Conservation (phyloP, 495 filamentous ascomycete genomes). For the Trichocladium uniseriatum region DNA sequence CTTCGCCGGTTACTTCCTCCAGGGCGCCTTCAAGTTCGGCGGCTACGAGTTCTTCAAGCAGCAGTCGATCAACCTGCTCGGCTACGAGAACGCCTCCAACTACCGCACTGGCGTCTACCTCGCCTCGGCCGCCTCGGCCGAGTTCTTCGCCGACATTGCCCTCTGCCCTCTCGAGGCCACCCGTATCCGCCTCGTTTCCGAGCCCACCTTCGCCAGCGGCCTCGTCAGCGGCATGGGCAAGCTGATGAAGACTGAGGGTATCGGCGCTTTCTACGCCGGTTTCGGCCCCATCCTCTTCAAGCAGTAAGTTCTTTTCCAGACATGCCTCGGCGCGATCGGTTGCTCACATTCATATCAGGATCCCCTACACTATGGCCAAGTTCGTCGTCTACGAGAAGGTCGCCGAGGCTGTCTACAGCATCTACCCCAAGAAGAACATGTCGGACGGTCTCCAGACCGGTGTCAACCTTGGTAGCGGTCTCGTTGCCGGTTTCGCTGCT, state of each 20-base stretch:
- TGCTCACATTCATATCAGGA: slow-evolving; percentile 43
- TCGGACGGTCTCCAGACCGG: slow-evolving; percentile 68
- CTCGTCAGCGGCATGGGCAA: slow-evolving; percentile 74
- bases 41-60: slow-evolving; percentile 96
- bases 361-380: slow-evolving; percentile 99
- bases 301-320: slow-evolving; percentile 57
- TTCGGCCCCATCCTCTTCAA: slow-evolving; percentile 93
- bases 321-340: not conserved
- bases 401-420: slow-evolving; percentile 63
- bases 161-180: slow-evolving; percentile 92
- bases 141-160: slow-evolving; percentile 92
- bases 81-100: slow-evolving; percentile 69
- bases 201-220: slow-evolving; percentile 78
- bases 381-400: slow-evolving; percentile 99
- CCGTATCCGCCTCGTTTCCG: slow-evolving; percentile 87
- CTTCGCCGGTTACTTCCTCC: slow-evolving; percentile 86
- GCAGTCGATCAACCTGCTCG: slow-evolving; percentile 74
- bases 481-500: slow-evolving; percentile 95
- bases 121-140: slow-evolving; percentile 69
- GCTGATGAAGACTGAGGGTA: slow-evolving; percentile 75
- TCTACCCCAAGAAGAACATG: slow-evolving; percentile 66
- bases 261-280: slow-evolving; percentile 87
- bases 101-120: slow-evolving; percentile 88
- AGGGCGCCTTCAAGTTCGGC: slow-evolving; percentile 92
- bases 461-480: slow-evolving; percentile 91